phyloP scores from a whole-genome alignment of 2,329 filamentous ascomycete species.

The Sordariomycetes sp. region DNA sequence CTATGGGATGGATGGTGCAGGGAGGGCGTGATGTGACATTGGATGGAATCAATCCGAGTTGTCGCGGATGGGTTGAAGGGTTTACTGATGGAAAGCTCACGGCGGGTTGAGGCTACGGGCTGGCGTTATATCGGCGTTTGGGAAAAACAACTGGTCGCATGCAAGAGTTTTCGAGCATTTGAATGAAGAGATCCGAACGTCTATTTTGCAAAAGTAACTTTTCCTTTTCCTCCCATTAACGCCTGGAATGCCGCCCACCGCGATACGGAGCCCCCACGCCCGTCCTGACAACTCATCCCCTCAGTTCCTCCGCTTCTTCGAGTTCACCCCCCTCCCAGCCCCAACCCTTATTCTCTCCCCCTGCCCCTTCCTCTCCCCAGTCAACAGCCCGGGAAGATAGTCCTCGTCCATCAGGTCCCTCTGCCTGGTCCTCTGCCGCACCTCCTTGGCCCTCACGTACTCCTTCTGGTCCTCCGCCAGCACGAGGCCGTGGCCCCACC shows the following conservation, averaged over 20 bases:
- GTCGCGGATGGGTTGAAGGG: background rate
- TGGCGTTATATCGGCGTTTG: constrained; percentile 4
- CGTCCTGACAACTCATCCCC: background rate
- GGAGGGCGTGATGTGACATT: background rate
- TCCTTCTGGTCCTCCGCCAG: constrained; percentile 95
- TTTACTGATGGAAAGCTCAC: background rate
- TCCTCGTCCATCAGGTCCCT: constrained; percentile 92
- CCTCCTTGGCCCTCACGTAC: constrained; percentile 54
- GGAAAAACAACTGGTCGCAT: background rate
- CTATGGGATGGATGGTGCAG: background rate
- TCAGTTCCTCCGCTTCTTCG: constrained; percentile 46
- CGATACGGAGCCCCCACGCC: background rate
- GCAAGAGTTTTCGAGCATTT: background rate
- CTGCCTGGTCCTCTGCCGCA: constrained; percentile 56
- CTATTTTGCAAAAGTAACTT: background rate
- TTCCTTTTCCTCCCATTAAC: constrained; percentile 1
- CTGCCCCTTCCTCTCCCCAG: constrained; percentile 59
- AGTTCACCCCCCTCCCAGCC: constrained; percentile 79
- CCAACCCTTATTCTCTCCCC: constrained; percentile 69
- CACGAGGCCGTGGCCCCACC: constrained; percentile 78
- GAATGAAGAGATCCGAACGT: background rate
- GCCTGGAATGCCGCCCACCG: background rate
- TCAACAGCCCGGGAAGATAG: constrained; percentile 76
- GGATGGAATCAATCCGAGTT: background rate
- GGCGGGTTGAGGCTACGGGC: background rate